These are phyloP conservation scores for Coemansia sp. DNA, from an alignment of 192 early-diverging fungal species.

Conservation along the genomic window DNA sequence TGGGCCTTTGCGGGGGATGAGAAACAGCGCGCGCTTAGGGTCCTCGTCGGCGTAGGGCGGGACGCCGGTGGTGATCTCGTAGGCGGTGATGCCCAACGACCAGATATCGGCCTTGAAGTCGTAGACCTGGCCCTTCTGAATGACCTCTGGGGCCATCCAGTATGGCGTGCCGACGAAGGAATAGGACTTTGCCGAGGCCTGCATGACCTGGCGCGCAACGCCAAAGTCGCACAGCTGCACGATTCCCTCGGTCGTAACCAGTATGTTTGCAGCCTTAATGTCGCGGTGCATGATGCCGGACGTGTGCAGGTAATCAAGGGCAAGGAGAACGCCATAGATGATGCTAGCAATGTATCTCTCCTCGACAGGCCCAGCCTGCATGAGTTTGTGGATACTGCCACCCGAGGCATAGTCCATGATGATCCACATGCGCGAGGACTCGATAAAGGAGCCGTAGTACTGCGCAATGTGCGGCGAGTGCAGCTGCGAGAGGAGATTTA, in stretches of 20 bases:
- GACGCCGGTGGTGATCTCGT: constrained; percentile 93
- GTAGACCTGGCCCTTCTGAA: constrained; percentile 78
- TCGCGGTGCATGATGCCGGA: constrained; percentile 95
- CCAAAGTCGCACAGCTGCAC: constrained; percentile 98
- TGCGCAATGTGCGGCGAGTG: constrained; percentile 88
- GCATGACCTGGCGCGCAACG: constrained; percentile 81
- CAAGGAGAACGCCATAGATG: constrained; percentile 82
- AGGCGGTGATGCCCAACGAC: constrained; percentile 97
- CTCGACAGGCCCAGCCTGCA: constrained; percentile 81
- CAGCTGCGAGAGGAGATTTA: constrained; percentile 83
- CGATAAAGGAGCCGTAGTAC: constrained; percentile 88
- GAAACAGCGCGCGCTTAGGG: constrained; percentile 82
- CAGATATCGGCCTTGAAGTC: constrained; percentile 99
- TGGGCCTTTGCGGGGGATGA: constrained; percentile 83
- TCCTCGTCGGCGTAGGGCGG: constrained; percentile 92
- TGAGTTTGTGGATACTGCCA: constrained; percentile 76
- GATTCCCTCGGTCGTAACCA: constrained; percentile 84
- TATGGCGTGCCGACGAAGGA: constrained; percentile 96
- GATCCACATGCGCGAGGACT: constrained; percentile 95
- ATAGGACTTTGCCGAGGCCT: constrained; percentile 71
- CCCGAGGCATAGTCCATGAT: constrained; percentile 98
- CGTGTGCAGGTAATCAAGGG: constrained; percentile 91
- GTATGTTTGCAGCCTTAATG: constrained; percentile 96
- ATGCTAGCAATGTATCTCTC: constrained; percentile 90
- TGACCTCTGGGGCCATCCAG: constrained; percentile 90